Percentiles rank a stretch among this genome's conserved stretches.
Evolutionary conservation across 495 filamentous ascomycete genomes (phyloP).

Genomic region (Hypoxylon lienhwacheense): DNA sequence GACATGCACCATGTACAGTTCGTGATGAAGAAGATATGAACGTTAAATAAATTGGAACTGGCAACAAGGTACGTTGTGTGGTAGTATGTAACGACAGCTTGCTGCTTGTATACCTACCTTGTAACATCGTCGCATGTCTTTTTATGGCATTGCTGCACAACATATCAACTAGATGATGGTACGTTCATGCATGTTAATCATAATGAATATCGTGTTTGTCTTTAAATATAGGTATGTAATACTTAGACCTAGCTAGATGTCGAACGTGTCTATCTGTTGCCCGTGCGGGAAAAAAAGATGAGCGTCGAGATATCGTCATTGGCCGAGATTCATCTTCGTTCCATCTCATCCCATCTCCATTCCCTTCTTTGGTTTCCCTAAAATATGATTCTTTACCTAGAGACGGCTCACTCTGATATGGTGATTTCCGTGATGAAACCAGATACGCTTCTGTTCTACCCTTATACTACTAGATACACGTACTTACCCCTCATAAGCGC

Average conservation of each 20-base stretch:
- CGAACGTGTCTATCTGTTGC: not conserved
- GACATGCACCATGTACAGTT: slow-evolving; percentile 3
- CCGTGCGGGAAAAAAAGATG: slow-evolving; percentile 23
- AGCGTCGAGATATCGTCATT: slow-evolving; percentile 4
- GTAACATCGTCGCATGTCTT: slow-evolving; percentile 25
- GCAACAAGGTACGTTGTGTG: not conserved
- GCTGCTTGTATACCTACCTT: slow-evolving; percentile 8
- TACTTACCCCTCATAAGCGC: slow-evolving; percentile 9
- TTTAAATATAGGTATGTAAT: too few relatives aligned
- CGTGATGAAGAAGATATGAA: slow-evolving; percentile 1
- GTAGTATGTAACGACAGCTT: not conserved
- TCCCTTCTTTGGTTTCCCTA: not conserved
- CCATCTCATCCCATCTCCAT: too few relatives aligned
- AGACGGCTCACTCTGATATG: too few relatives aligned
- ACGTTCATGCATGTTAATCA: slow-evolving; percentile 1
- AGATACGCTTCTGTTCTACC: too few relatives aligned
- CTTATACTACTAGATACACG: not conserved
- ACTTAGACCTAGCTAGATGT: too few relatives aligned
- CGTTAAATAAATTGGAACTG: slow-evolving; percentile 10
- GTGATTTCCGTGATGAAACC: too few relatives aligned
- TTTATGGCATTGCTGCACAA: slow-evolving; percentile 13
- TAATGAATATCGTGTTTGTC: too few relatives aligned
- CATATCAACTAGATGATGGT: slow-evolving; percentile 8
- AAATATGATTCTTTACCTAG: too few relatives aligned
- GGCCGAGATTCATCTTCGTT: slow-evolving; percentile 10